Percentiles rank a stretch among this genome's conserved stretches.
Conservation (phyloP, 352 stramenopile species). For the Pythium insidiosum region DNA sequence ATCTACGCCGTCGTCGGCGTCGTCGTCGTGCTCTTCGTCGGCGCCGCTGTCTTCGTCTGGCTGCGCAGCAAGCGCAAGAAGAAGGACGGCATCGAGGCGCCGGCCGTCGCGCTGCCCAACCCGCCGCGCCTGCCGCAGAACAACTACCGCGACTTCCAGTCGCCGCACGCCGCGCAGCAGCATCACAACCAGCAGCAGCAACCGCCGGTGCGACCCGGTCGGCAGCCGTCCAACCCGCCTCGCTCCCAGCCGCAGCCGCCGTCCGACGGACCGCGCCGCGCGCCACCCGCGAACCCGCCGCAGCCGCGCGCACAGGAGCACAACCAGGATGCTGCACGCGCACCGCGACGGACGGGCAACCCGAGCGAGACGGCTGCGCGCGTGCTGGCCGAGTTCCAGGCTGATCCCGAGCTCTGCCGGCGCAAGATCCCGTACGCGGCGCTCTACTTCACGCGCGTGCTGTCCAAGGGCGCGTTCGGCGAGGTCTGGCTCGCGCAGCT, state of each 20-base stretch:
- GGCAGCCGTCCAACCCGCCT: not conserved
- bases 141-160: not conserved
- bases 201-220: not conserved
- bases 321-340: constrained; percentile 4
- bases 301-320: too few relatives aligned
- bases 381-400: constrained; percentile 67
- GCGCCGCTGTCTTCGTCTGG: constrained; percentile 44
- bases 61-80: constrained; percentile 18
- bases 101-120: not conserved
- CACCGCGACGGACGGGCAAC: constrained; percentile 13
- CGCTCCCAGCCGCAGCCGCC: not conserved
- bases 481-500: constrained; percentile 81
- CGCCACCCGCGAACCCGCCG: not conserved
- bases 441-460: constrained; percentile 75
- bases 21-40: constrained; percentile 40
- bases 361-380: constrained; percentile 30
- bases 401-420: constrained; percentile 35
- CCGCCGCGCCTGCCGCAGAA: not conserved
- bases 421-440: constrained; percentile 62
- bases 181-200: not conserved
- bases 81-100: not conserved
- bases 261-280: not conserved
- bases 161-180: too few relatives aligned
- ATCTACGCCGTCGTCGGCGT: constrained; percentile 56
- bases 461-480: constrained; percentile 81